phyloP scores from a whole-genome alignment of 1,284 basidiomycete species.

The Mycena citricolor region DNA sequence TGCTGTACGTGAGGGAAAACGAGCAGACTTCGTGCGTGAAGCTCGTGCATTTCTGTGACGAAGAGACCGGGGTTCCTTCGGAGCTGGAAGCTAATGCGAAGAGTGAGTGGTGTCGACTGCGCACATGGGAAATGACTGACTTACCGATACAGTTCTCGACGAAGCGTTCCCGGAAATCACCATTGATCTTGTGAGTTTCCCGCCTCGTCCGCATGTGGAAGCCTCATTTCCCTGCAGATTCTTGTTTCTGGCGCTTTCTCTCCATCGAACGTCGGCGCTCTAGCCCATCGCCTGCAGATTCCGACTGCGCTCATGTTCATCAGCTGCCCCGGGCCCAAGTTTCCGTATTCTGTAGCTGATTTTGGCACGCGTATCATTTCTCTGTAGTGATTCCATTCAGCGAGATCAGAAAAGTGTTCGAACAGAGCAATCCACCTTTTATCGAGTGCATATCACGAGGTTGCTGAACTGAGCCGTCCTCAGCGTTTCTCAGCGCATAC shows the following conservation, averaged over 20 bases:
- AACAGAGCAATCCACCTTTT: too few species aligned
- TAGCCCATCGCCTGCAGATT: constrained; percentile 45
- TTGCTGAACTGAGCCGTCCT: too few species aligned
- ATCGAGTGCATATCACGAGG: too few species aligned
- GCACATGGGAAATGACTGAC: constrained; percentile 3
- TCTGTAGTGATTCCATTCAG: constrained; percentile 32
- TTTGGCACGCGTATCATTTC: constrained; percentile 51
- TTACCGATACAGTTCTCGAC: constrained; percentile 44
- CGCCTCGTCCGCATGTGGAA: neutral
- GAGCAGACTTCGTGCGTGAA: constrained; percentile 69
- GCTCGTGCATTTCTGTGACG: constrained; percentile 58
- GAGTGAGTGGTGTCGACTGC: constrained; percentile 37
- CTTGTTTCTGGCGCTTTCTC: constrained; percentile 48
- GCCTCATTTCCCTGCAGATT: constrained; percentile 35
- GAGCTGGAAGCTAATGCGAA: constrained; percentile 64
- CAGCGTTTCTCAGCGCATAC: too few species aligned
- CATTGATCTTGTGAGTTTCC: constrained; percentile 47
- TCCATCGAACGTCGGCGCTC: constrained; percentile 42
- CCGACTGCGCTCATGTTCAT: constrained; percentile 54
- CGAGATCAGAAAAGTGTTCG: too few species aligned
- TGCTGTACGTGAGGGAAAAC: constrained; percentile 62
- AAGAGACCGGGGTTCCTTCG: constrained; percentile 50
- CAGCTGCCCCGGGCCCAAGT: constrained; percentile 46
- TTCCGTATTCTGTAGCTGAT: constrained; percentile 42
- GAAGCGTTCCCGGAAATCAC: constrained; percentile 65